Base-by-base conservation (phyloP, 352 stramenopile genomes). In the Pythium guiyangense region DNA sequence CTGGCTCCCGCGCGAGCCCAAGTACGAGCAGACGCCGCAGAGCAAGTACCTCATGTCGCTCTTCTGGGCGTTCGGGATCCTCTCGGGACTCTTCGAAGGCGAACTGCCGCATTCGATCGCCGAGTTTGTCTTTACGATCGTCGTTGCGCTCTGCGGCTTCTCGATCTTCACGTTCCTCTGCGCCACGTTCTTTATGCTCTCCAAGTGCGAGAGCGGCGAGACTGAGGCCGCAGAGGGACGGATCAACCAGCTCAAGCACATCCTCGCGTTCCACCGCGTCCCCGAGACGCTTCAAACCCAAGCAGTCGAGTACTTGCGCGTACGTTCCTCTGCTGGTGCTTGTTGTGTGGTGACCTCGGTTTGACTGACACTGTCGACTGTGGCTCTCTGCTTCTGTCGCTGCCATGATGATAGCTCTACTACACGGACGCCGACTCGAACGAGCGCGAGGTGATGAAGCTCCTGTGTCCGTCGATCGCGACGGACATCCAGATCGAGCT, bases 101-200 rank as follows among this genome's bases (percentile, higher is more conserved):
- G 76, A 89, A 25, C 57, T 89, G 6, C 82, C 82, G 0, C 70
- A 71, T 1, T 62, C 65, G 4, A 66, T 69, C 22, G 42, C 52
- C 2, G 70, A 90, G 60, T 87, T 88, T 53, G 14, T 86, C 11
- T 92, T 90, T 57, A 89, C 76, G 1, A 73, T 79, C 4, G 57
- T 74, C 26, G 79, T 92, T n/a, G 81, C 77, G 1, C 52, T 81
- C 2, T 77, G 79, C 40, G 82, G 79, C 0, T 90, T 92, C 47
- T 78, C 77, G 6, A 62, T 90, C 51, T 92, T 90, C 56, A 86
- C 76, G 14, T 71, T 66, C 1, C 69, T 90, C 20, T 87, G 81
- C 3, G 78, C 78, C 0, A 92, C 79, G 25, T 80, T 92, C 48
- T 92, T 92, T 56, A 84, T 87, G 43, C 77, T 90, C 29, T 92